Base-by-base conservation (phyloP, 345 rosid species). In the Rhizophora apiculata region DNA sequence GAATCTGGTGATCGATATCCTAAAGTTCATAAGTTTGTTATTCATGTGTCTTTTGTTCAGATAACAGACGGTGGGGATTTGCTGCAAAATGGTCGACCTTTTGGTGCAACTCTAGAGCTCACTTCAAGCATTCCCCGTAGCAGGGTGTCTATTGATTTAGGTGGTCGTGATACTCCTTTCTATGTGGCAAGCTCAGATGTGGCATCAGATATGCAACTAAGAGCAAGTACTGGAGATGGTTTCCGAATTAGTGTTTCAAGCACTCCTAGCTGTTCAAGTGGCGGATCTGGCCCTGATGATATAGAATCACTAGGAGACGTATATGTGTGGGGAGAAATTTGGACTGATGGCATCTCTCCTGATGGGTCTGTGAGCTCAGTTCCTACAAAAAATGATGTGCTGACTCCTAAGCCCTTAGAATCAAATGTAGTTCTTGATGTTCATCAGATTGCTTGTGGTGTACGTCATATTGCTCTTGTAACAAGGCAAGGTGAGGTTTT, bases 261-360 rank as follows among this genome's bases (percentile, higher is more conserved):
- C 82, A 82, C 95, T 65, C 97, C 96, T 65, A 91, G 98, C 76
- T 86, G 93, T 85, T 87, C 98, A 21, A 89, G 93, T 80, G 90
- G 90, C 56, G 93, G 95, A 64, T 92, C 96, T 57, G 99, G 99
- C 74, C 99, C 90, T 72, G 99, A 95, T 90, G 99, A 95, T 78
- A 89, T 95, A 72, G 99, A 95, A 75, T 92, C 96, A 16, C 78
- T 95, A 59, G 97, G 99, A 18, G 99, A 95, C 83, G 92, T 95
- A 72, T 95, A 90, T 71, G 72, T 92, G 6, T 95, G 97, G 98
- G 98, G 97, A 68, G 98, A 86, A 76, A 86, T 94, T 74, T 94
- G 98, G 96, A 82, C 80, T 4, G 97, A 94, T 15, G 90, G 78
- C 9, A 76, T 82, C 69, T 70, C 72, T 8, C 69, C 78, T 6